phyloP scores from a whole-genome alignment of 768 basidiomycete species.

The Coprinopsis marcescibilis region DNA sequence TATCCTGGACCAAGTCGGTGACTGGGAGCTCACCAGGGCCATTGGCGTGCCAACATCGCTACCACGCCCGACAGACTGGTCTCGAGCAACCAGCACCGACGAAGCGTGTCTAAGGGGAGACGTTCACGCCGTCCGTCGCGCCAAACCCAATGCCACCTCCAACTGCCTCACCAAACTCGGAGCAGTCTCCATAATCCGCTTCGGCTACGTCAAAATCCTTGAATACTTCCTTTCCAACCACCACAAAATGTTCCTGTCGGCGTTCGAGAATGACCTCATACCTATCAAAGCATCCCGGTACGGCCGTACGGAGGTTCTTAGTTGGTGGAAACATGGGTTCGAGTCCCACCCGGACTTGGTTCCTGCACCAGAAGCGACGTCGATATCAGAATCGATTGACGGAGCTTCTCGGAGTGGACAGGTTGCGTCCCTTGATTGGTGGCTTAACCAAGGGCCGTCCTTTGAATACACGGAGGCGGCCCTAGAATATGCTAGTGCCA shows the following conservation, averaged over 20 bases:
- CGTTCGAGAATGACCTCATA: constrained; percentile 64
- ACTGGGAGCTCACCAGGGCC: constrained; percentile 81
- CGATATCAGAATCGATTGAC: constrained; percentile 68
- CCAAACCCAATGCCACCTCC: constrained; percentile 41
- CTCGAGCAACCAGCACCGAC: constrained; percentile 62
- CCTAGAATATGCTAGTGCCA: constrained; percentile 73
- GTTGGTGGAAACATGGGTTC: constrained; percentile 74
- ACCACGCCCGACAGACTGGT: constrained; percentile 64
- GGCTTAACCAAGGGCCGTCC: constrained; percentile 58
- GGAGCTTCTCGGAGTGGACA: constrained; percentile 75
- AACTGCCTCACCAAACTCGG: constrained; percentile 67
- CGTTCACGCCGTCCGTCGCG: constrained; percentile 53
- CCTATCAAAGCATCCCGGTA: constrained; percentile 74
- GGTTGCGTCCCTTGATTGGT: constrained; percentile 75
- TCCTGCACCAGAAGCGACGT: constrained; percentile 44
- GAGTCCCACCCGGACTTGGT: constrained; percentile 58
- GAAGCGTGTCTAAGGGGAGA: constrained; percentile 64
- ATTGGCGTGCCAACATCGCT: constrained; percentile 70
- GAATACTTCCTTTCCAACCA: constrained; percentile 66
- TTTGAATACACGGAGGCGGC: constrained; percentile 77
- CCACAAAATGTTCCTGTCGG: constrained; percentile 54
- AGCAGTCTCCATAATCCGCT: constrained; percentile 59
- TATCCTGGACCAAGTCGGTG: constrained; percentile 72
- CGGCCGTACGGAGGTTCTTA: constrained; percentile 64
- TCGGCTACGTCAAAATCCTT: constrained; percentile 72